phyloP scores from a whole-genome alignment of 257 asterid species.

The Solanum pinnatisectum region DNA sequence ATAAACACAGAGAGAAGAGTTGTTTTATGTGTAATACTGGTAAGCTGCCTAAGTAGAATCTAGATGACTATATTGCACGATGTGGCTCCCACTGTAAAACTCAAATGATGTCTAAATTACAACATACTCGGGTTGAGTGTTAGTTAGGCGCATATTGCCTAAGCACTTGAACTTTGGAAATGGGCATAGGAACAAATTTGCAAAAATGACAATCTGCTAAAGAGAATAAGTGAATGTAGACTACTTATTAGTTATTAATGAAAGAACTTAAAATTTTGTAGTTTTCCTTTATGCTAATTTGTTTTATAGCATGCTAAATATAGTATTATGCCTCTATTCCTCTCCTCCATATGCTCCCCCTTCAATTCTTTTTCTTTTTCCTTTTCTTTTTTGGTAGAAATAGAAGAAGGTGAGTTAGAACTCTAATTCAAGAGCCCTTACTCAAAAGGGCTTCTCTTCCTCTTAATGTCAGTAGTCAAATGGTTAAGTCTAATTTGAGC shows the following conservation, averaged over 20 bases:
- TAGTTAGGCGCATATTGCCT: neutral
- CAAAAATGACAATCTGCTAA: neutral
- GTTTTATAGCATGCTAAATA: neutral
- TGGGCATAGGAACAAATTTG: neutral
- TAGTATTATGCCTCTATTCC: neutral
- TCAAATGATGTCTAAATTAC: neutral
- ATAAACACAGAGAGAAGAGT: neutral
- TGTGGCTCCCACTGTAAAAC: neutral
- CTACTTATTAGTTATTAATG: neutral
- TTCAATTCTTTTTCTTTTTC: neutral
- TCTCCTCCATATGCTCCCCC: neutral
- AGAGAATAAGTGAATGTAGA: neutral
- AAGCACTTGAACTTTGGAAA: neutral
- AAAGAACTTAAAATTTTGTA: neutral
- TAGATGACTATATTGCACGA: neutral
- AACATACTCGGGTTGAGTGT: neutral
- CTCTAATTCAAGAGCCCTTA: neutral
- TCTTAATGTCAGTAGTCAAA: neutral
- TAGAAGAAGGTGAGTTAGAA: neutral
- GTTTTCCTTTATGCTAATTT: neutral
- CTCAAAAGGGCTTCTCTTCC: neutral
- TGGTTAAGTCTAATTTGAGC: neutral
- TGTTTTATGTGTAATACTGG: neutral
- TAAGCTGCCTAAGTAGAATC: neutral
- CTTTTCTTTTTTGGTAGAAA: neutral